Conservation (phyloP, 305 asterid species). For the Salvia sclarea region DNA sequence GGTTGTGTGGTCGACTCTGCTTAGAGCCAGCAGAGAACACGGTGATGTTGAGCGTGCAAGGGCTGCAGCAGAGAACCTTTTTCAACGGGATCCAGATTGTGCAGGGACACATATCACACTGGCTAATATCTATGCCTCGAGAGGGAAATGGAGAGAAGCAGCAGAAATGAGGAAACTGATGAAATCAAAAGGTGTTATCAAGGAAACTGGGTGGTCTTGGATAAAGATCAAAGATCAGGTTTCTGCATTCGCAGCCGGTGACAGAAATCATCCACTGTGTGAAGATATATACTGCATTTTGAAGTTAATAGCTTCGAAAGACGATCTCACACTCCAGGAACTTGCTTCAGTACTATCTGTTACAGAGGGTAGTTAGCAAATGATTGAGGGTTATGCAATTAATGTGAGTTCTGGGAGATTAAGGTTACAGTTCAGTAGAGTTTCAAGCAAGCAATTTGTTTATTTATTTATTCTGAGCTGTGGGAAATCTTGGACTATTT, state of each 20-base stretch:
- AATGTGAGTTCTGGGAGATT: background rate
- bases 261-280: slow-evolving; percentile 50
- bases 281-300: slow-evolving; percentile 51
- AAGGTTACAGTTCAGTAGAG: background rate
- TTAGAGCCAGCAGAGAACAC: slow-evolving; percentile 66
- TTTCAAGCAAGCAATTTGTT: background rate
- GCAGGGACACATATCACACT: slow-evolving; percentile 71
- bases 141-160: slow-evolving; percentile 73
- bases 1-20: slow-evolving; percentile 79
- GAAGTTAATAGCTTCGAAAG: slow-evolving; percentile 47
- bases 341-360: slow-evolving; percentile 34
- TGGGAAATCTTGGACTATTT: background rate
- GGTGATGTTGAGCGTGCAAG: slow-evolving; percentile 69
- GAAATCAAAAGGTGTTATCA: slow-evolving; percentile 68
- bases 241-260: slow-evolving; percentile 66
- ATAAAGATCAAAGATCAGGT: slow-evolving; percentile 57
- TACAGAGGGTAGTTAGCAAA: slow-evolving; percentile 29
- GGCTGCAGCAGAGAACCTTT: slow-evolving; percentile 63
- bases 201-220: slow-evolving; percentile 97
- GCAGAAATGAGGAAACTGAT: slow-evolving; percentile 71
- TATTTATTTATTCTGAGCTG: background rate
- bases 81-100: slow-evolving; percentile 64
- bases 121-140: slow-evolving; percentile 76
- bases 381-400: background rate
- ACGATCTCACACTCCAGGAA: slow-evolving; percentile 40